Base-by-base conservation (phyloP, 163 green algal species). In the Scenedesmus sp. region DNA sequence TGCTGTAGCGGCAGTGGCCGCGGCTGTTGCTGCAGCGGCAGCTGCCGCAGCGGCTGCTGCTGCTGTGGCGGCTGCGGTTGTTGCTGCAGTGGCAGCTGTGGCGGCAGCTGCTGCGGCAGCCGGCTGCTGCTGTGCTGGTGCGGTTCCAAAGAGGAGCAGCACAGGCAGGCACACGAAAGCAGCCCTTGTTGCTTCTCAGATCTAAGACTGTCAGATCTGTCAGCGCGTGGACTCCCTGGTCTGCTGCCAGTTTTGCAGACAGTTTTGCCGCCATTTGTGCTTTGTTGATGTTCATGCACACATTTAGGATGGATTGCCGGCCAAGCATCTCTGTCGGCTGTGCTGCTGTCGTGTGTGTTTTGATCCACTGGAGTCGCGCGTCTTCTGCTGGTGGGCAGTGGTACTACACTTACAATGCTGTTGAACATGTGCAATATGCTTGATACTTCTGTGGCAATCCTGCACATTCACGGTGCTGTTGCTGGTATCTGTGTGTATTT, bases 41-140 rank as follows among this genome's bases (percentile, higher is more conserved):
- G 83, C 55, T 18, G 83, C 83, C 0, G 34, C 34, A 46, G 83
- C 23, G 54, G 23, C 83, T 70, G 57, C 59, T 26, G 83, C 16
- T 54, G 64, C 62, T 62, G 85, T 52, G 12, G 85, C 23, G 52
- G 46, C n/a, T 12, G 12, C 16, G 1, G 0, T 52, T 26, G 16
- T 46, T 46, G 34, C 34, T 70, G 85, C 20, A 82, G 76, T 67
- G 18, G n/a, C 62, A 90, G 62, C 85, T 55, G 76, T 70, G 62
- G 10, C 13, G 62, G 13, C 62, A 70, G 62, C 34, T 46, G 34
- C 34, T 46, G 34, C 34, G 34, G 34, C 34, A 46, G 34, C 34
- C 34, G 34, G 34, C 34, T 46, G 34, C 34, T 46, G 34, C 34
- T 46, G 34, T 46, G 34, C 34, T 46, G 0, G 34, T 70, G 62